These are phyloP conservation scores for Penicillium bovifimosum DNA, from an alignment of 495 filamentous ascomycete genomes.

Conservation along the genomic window DNA sequence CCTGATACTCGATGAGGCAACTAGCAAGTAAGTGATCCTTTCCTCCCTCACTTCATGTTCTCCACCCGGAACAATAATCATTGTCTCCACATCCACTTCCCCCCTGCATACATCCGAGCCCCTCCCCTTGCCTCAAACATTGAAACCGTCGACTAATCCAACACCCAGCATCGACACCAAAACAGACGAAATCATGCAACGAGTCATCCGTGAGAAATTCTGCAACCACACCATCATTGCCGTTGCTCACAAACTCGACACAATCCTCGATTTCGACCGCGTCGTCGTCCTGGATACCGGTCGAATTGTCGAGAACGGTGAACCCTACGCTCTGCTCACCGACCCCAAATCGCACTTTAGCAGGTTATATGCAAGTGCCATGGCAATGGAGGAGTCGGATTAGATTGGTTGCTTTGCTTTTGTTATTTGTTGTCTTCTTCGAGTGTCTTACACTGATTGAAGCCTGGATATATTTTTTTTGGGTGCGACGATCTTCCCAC, in stretches of 20 bases:
- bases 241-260: slow-evolving; percentile 59
- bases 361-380: slow-evolving; percentile 27
- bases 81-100: not conserved
- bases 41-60: slow-evolving; percentile 2
- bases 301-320: slow-evolving; percentile 41
- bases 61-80: not conserved
- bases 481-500: slow-evolving; percentile 4
- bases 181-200: slow-evolving; percentile 54
- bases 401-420: slow-evolving; percentile 6
- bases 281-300: slow-evolving; percentile 45
- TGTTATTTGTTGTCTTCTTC: not conserved
- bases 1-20: slow-evolving; percentile 48
- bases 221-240: slow-evolving; percentile 53
- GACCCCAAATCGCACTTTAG: slow-evolving; percentile 31
- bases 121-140: slow-evolving; percentile 1
- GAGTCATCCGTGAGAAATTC: slow-evolving; percentile 56
- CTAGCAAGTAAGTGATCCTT: slow-evolving; percentile 39
- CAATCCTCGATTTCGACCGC: slow-evolving; percentile 50
- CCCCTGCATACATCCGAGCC: slow-evolving; percentile 27
- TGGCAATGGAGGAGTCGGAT: slow-evolving; percentile 20
- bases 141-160: not conserved
- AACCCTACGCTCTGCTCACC: slow-evolving; percentile 31
- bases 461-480: slow-evolving; percentile 2
- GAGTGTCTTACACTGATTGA: slow-evolving; percentile 14
- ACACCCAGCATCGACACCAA: slow-evolving; percentile 46